Evolutionary conservation across 2,329 filamentous ascomycete species (phyloP), one percentile per base, ranked within the genome.

Genomic region (Trichophyton schoenleinii): DNA sequence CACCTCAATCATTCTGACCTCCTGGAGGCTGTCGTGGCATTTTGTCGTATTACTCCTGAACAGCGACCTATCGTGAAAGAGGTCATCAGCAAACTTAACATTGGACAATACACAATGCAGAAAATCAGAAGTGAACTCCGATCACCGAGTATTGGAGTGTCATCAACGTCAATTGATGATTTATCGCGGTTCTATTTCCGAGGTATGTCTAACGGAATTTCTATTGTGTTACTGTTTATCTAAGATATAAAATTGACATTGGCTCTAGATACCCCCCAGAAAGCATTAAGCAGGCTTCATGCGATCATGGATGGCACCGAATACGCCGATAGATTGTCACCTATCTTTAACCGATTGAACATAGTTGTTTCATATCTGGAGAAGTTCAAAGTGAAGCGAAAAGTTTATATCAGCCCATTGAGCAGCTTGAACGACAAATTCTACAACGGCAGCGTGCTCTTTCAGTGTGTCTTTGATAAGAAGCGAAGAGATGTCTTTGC

Each of bases 361-460:
- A 85, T 88, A 60, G 85, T 97, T 0, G 79, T 89, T 53, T 82
- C 84, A 38, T 94, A 94, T 68, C 81, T 87, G 62, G 88, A 88
- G 69, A 82, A 85, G 1, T 85, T 96, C 64, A 84, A 85, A 0
- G 81, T 97, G 0, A 81, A 81, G 60, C 85, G 85, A 57, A 94
- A 91, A 70, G 79, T 96, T 31, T 95, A 91, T 68, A 80, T 97
- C 66, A 89, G 85, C 65, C 91, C 92, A 0, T 79, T 99, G 5
- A 88, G 86, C 70, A 95, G 89, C 72, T 83, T 95, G 69, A 95
- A 95, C 69, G 91, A 96, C 70, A 88, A 87, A 61, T 96, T 97
- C 71, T 99, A 94, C 72, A 79, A 83, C 18, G 87, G 88, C 0
- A 91, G 91, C 6, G 79, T 97, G 31, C 78, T 97, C 49, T 97